These are phyloP conservation scores for Amanita pseudoporphyria DNA, from an alignment of 768 basidiomycete genomes.

Conservation along the genomic window DNA sequence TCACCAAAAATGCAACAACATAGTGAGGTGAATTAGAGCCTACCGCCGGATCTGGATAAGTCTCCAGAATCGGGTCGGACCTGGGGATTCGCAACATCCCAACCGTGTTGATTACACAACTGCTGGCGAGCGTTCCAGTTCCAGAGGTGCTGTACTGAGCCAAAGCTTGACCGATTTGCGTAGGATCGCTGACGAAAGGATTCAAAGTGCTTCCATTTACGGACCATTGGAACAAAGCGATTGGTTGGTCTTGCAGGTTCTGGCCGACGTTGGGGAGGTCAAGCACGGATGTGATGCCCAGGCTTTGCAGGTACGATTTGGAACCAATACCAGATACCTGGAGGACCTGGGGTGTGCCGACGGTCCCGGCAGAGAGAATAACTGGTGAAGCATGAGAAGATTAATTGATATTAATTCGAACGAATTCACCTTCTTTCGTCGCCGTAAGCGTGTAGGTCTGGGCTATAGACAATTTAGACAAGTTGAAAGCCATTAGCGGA, in stretches of 20 bases:
- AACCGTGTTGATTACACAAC: conserved; percentile 7
- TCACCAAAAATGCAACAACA: conserved; percentile 24
- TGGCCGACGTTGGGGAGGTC: conserved; percentile 27
- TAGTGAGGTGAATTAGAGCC: conserved; percentile 26
- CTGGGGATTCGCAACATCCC: conserved; percentile 21
- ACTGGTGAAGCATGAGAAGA: conserved; percentile 5
- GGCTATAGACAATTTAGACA: neutral
- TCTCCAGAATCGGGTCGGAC: conserved; percentile 20
- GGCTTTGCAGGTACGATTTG: conserved; percentile 12
- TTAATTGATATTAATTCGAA: neutral
- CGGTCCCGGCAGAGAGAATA: conserved; percentile 26
- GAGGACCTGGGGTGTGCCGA: conserved; percentile 26
- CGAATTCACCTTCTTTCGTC: conserved; percentile 17
- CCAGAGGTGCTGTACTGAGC: conserved; percentile 18
- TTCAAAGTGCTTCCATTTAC: conserved; percentile 21
- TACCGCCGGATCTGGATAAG: conserved; percentile 23
- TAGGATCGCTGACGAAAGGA: conserved; percentile 15
- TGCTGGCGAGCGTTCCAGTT: conserved; percentile 16
- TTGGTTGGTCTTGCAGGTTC: conserved; percentile 6
- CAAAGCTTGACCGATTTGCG: conserved; percentile 14
- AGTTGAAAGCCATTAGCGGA: neutral
- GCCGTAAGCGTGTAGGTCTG: conserved; percentile 13
- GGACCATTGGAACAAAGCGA: conserved; percentile 11
- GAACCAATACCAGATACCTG: conserved; percentile 26
- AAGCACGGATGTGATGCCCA: conserved; percentile 18